Conservation (phyloP, 2,329 filamentous ascomycete species). For the Westerdykella ornata region DNA sequence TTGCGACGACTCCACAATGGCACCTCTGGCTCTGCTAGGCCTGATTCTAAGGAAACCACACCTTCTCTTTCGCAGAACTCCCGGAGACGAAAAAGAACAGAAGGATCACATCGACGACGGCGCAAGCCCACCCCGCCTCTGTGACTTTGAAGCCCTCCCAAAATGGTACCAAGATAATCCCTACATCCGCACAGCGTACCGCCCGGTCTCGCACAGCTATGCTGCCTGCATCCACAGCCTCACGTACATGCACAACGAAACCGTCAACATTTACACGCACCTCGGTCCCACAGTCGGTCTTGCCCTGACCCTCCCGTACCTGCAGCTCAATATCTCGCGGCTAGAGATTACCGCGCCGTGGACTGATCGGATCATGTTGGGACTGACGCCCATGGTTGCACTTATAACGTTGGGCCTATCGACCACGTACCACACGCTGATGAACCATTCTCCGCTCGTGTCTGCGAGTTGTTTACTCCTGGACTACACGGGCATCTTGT, state of each 20-base stretch:
- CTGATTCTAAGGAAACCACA: constrained; percentile 13
- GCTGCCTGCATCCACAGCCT: constrained; percentile 50
- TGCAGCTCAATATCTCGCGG: constrained; percentile 16
- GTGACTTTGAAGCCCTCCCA: constrained; percentile 32
- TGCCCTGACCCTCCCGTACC: constrained; percentile 13
- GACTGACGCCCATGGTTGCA: constrained; percentile 30
- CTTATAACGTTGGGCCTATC: constrained; percentile 37
- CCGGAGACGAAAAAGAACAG: constrained; percentile 1
- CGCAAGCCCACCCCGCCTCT: constrained; percentile 12
- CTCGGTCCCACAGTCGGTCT: constrained; percentile 40
- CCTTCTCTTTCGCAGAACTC: constrained; percentile 10
- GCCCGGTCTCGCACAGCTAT: constrained; percentile 56
- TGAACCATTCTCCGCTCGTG: constrained; percentile 73
- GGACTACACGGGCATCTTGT: constrained; percentile 87
- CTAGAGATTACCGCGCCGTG: constrained; percentile 18
- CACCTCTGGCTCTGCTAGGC: constrained; percentile 11
- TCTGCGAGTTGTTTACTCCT: constrained; percentile 78
- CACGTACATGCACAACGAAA: constrained; percentile 58
- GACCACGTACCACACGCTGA: constrained; percentile 70
- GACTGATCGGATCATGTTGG: constrained; percentile 26
- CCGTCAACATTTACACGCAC: constrained; percentile 64
- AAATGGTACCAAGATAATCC: constrained; percentile 54
- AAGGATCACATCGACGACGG: neutral
- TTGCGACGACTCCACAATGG: neutral
- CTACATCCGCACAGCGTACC: constrained; percentile 58